Base-by-base conservation (phyloP, 768 basidiomycete species). In the Trametes cubensis region DNA sequence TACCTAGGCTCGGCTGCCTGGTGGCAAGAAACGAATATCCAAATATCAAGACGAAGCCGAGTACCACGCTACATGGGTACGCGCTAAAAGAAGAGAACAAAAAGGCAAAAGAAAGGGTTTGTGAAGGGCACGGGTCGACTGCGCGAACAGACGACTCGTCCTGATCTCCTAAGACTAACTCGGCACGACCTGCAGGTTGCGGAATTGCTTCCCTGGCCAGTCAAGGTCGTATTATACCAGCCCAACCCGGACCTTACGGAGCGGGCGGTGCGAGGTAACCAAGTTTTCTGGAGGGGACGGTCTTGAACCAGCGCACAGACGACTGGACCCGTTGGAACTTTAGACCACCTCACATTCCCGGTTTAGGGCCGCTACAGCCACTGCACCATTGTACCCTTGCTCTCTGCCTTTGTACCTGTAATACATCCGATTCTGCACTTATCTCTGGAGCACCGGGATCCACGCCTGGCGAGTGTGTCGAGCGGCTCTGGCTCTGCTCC, bases 231-330 rank as follows among this genome's bases (percentile, higher is more conserved):
- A 88, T 92, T 92, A 92, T 88, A 88, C 90, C 87, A 86, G 85
- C 83, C 78, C 74, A 80, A 62, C 66, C 80, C 87, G 83, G 74
- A 38, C 76, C 83, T 86, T 92, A 76, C 85, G 81, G 73, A 63
- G 75, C 80, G 84, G 81, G 78, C 79, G 76, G 81, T 81, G 83
- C 84, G 83, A 86, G 84, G 81, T 76, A 88, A 74, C 90, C 89
- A 91, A 92, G 88, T 91, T 92, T 90, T 92, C 90, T 85, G 88
- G 89, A 91, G 90, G 89, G 88, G 88, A 86, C 85, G 83, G 89
- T 82, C 88, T 92, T 88, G 90, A 92, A 91, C 88, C 86, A 89
- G 90, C 90, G 90, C 90, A 85, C 90, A 82, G 74, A 78, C 80
- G 83, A 77, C 75, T 75, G 68, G 74, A 46, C 65, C 74, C 83